These are phyloP conservation scores for Cymbopogon flexuosus DNA, from an alignment of 202 grass and related monocot genomes.

Conservation along the genomic window DNA sequence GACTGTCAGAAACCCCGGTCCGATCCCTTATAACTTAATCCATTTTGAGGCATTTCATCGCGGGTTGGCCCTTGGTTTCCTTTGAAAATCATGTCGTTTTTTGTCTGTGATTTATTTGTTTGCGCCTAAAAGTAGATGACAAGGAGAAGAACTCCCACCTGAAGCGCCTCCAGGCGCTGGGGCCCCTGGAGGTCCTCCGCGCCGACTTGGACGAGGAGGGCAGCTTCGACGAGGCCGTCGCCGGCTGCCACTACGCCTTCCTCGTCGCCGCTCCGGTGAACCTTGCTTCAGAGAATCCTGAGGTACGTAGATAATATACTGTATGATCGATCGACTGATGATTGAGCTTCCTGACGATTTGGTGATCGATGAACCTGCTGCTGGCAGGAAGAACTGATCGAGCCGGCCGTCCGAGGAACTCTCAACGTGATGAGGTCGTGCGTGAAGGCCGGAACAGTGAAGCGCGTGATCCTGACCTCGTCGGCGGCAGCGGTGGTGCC, in stretches of 20 bases:
- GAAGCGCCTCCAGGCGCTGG: conserved; percentile 37
- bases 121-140: conserved; percentile 11
- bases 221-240: conserved; percentile 58
- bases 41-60: too few relatives aligned
- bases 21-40: too few relatives aligned
- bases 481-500: conserved; percentile 16
- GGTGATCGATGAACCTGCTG: too few relatives aligned
- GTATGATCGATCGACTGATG: too few relatives aligned
- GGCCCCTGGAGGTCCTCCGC: conserved; percentile 23
- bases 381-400: conserved; percentile 55
- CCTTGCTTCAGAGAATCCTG: conserved; percentile 34
- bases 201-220: conserved; percentile 57
- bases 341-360: too few relatives aligned
- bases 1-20: not conserved
- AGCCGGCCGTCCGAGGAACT: conserved; percentile 39
- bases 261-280: conserved; percentile 65
- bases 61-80: too few relatives aligned
- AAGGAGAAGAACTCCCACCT: conserved; percentile 45
- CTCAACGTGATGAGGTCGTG: conserved; percentile 74
- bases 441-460: conserved; percentile 49
- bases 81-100: too few relatives aligned
- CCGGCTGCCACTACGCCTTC: conserved; percentile 50
- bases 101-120: too few relatives aligned
- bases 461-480: conserved; percentile 63
- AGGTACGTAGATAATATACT: conserved; percentile 21